Evolutionary conservation across 495 filamentous ascomycete genomes (phyloP).

Genomic region (Lasiosphaeriaceae sp.): DNA sequence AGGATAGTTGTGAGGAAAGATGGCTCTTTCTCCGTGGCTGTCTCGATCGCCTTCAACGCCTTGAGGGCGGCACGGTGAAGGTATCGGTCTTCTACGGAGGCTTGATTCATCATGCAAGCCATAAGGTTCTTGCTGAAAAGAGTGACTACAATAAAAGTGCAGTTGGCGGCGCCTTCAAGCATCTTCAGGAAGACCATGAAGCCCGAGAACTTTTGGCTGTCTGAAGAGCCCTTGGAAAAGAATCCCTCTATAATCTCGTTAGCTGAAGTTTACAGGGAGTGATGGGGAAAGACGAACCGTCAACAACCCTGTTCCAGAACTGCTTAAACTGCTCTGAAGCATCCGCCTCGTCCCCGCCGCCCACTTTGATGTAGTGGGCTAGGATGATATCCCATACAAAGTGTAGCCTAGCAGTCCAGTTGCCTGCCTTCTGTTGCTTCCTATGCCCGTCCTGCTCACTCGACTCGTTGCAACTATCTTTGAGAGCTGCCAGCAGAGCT

Average conservation of each 20-base stretch:
- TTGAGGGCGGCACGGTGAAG: slow-evolving; percentile 77
- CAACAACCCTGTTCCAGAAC: slow-evolving; percentile 88
- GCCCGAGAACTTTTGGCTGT: slow-evolving; percentile 85
- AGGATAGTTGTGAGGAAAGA: slow-evolving; percentile 57
- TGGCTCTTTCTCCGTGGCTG: slow-evolving; percentile 61
- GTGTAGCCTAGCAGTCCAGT: slow-evolving; percentile 75
- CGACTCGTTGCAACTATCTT: slow-evolving; percentile 61
- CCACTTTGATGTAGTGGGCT: slow-evolving; percentile 40
- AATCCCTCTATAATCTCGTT: slow-evolving; percentile 58
- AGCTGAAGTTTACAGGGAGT: slow-evolving; percentile 11
- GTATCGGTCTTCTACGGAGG: slow-evolving; percentile 76
- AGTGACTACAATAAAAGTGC: slow-evolving; percentile 23
- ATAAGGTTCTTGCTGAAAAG: slow-evolving; percentile 82
- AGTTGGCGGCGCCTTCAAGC: slow-evolving; percentile 46
- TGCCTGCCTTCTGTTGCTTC: slow-evolving; percentile 45
- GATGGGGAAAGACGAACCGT: slow-evolving; percentile 54
- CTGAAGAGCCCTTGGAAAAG: slow-evolving; percentile 74
- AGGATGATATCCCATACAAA: slow-evolving; percentile 86
- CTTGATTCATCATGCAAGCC: slow-evolving; percentile 80
- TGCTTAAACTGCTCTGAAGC: slow-evolving; percentile 56
- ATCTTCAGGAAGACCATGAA: slow-evolving; percentile 79
- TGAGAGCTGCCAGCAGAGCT: slow-evolving; percentile 69
- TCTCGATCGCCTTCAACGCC: slow-evolving; percentile 62
- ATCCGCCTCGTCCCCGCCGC: slow-evolving; percentile 19
- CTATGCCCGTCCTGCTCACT: slow-evolving; percentile 38